Conservation (phyloP, 2,329 filamentous ascomycete genomes). For the Waltergamsia citrina region DNA sequence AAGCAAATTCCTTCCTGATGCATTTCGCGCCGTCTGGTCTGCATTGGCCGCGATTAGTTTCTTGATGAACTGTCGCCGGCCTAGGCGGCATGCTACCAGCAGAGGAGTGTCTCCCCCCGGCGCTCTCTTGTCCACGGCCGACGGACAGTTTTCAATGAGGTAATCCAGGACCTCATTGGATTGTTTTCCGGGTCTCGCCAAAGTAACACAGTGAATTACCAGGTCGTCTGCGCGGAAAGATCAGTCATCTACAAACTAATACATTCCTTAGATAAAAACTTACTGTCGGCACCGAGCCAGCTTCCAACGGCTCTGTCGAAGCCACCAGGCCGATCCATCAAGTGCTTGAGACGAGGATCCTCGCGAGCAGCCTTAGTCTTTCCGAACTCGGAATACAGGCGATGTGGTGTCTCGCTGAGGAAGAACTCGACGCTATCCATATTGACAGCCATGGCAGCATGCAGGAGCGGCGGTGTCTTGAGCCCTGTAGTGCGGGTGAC, state of each 20-base stretch:
- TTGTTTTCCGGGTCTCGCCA: constrained; percentile 27
- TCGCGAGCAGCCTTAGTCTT: constrained; percentile 47
- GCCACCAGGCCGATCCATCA: constrained; percentile 50
- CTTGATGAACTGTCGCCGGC: constrained; percentile 43
- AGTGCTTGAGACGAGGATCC: constrained; percentile 51
- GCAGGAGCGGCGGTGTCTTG: constrained; percentile 48
- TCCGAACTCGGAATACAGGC: constrained; percentile 59
- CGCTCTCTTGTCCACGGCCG: constrained; percentile 53
- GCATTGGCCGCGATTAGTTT: constrained; percentile 59
- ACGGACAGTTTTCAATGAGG: constrained; percentile 52
- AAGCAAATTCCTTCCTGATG: constrained; percentile 54
- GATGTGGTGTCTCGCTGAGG: constrained; percentile 57
- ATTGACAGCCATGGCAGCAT: constrained; percentile 45
- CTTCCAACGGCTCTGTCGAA: constrained; percentile 53
- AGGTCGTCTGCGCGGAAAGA: constrained; percentile 39
- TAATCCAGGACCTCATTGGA: constrained; percentile 53
- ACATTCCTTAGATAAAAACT: constrained; percentile 20
- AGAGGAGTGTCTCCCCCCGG: constrained; percentile 55
- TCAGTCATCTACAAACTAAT: constrained; percentile 6
- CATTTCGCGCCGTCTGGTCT: constrained; percentile 56
- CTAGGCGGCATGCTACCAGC: constrained; percentile 51
- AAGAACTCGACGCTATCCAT: constrained; percentile 71
- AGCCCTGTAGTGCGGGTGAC: constrained; percentile 27
- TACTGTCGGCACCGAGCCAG: constrained; percentile 53
- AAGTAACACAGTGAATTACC: constrained; percentile 56